phyloP scores from a whole-genome alignment of 2,329 filamentous ascomycete genomes.

The Scedosporium boydii region DNA sequence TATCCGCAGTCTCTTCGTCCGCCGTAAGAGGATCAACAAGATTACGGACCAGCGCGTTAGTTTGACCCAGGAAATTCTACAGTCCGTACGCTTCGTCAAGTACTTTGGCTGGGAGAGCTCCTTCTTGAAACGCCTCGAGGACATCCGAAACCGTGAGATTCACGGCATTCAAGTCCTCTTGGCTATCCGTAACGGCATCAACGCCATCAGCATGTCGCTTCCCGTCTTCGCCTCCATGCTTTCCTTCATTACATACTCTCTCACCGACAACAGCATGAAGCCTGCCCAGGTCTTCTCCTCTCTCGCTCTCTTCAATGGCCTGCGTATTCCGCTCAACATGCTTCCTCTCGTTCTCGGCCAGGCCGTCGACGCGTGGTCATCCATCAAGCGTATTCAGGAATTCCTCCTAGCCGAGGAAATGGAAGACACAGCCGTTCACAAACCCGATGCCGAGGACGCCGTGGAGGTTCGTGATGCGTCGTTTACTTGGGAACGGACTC shows the following conservation, averaged over 20 bases:
- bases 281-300: constrained; percentile 86
- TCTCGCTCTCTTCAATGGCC: constrained; percentile 82
- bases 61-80: constrained; percentile 84
- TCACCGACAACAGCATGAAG: constrained; percentile 56
- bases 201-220: constrained; percentile 73
- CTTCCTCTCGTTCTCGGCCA: constrained; percentile 83
- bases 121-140: constrained; percentile 67
- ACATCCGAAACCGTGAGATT: constrained; percentile 70
- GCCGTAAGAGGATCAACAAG: constrained; percentile 77
- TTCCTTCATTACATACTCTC: constrained; percentile 74
- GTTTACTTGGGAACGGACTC: constrained; percentile 79
- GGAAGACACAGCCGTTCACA: constrained; percentile 54
- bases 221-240: constrained; percentile 95
- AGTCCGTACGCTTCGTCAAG: constrained; percentile 90
- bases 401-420: constrained; percentile 82
- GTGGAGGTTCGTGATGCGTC: constrained; percentile 62
- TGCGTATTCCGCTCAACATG: constrained; percentile 83
- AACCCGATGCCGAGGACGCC: constrained; percentile 53
- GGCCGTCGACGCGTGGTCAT: constrained; percentile 81
- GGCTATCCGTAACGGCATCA: constrained; percentile 75
- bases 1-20: constrained; percentile 65
- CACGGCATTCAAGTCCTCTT: constrained; percentile 74
- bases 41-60: constrained; percentile 88
- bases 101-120: constrained; percentile 92
- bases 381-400: constrained; percentile 75